These are phyloP conservation scores for Hypoxylon perforatum DNA, from an alignment of 495 filamentous ascomycete species.

Conservation along the genomic window DNA sequence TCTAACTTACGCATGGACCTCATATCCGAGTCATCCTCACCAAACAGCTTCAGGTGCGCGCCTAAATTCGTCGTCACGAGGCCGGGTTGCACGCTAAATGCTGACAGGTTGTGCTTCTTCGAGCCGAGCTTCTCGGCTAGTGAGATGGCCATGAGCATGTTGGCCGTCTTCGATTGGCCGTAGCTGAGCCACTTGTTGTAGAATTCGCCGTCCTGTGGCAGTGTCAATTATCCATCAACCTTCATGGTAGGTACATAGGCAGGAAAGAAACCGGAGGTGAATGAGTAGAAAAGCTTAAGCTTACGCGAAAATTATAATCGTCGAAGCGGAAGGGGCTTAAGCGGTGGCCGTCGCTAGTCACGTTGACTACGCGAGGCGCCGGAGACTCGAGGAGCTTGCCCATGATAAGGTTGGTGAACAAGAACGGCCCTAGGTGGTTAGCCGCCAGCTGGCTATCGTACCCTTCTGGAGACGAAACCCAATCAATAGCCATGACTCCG, in stretches of 20 bases:
- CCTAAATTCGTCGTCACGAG: slow-evolving; percentile 44
- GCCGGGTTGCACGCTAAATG: slow-evolving; percentile 59
- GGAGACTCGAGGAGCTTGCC: slow-evolving; percentile 49
- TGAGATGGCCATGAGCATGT: slow-evolving; percentile 60
- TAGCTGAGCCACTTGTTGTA: slow-evolving; percentile 60
- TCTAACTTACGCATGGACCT: slow-evolving; percentile 21
- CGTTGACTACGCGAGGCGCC: slow-evolving; percentile 50
- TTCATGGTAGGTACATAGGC: too few relatives aligned
- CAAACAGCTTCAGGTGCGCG: slow-evolving; percentile 42
- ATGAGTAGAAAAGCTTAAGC: slow-evolving; percentile 10
- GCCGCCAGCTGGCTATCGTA: slow-evolving; percentile 76
- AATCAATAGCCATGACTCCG: slow-evolving; percentile 53
- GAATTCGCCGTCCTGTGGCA: slow-evolving; percentile 53
- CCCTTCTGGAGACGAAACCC: slow-evolving; percentile 45
- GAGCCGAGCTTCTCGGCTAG: slow-evolving; percentile 58
- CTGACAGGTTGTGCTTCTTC: slow-evolving; percentile 37
- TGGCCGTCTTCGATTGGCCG: slow-evolving; percentile 52
- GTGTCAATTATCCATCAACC: neutral
- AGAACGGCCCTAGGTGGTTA: slow-evolving; percentile 75
- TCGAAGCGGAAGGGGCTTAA: slow-evolving; percentile 58
- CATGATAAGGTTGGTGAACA: slow-evolving; percentile 74
- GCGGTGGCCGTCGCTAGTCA: slow-evolving; percentile 57
- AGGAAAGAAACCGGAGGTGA: too few relatives aligned
- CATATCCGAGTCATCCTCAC: slow-evolving; percentile 35
- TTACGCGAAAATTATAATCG: slow-evolving; percentile 49